Evolutionary conservation across 257 asterid genomes (phyloP).

Genomic region (Orobanche coerulescens): DNA sequence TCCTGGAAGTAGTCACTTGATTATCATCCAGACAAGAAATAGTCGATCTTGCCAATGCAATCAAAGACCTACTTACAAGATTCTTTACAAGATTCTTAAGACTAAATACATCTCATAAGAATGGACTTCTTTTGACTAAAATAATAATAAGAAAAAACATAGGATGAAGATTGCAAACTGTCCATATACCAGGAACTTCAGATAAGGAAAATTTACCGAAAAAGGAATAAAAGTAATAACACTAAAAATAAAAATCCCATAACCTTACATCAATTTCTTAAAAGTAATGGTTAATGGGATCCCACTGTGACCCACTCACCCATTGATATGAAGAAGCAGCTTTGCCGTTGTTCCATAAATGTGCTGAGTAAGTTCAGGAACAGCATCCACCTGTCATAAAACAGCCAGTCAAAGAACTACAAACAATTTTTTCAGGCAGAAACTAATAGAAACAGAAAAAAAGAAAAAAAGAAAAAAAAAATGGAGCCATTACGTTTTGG

Average conservation of each 20-base stretch:
- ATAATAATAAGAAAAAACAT: not conserved
- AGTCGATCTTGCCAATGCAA: not conserved
- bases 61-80: not conserved
- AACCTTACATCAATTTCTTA: not conserved
- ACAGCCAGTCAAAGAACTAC: conserved; percentile 21
- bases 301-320: conserved; percentile 63
- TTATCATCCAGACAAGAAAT: not conserved
- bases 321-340: conserved; percentile 74
- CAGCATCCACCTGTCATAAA: conserved; percentile 82
- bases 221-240: not conserved
- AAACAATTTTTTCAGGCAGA: conserved; percentile 3
- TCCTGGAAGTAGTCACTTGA: not conserved
- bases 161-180: not conserved
- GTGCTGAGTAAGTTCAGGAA: conserved; percentile 76
- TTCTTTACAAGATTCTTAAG: not conserved
- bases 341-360: conserved; percentile 89
- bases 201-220: not conserved
- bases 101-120: not conserved
- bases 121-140: not conserved
- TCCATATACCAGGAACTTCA: not conserved
- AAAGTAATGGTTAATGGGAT: not conserved
- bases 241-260: too few relatives aligned
- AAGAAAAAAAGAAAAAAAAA: not conserved
- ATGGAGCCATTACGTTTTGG: not conserved
- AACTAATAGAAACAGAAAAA: not conserved